A percentile compares a stretch with the other conserved stretches of the same genome.
Evolutionary conservation across 2,329 filamentous ascomycete genomes (phyloP).

Genomic region (Talaromyces sp.): DNA sequence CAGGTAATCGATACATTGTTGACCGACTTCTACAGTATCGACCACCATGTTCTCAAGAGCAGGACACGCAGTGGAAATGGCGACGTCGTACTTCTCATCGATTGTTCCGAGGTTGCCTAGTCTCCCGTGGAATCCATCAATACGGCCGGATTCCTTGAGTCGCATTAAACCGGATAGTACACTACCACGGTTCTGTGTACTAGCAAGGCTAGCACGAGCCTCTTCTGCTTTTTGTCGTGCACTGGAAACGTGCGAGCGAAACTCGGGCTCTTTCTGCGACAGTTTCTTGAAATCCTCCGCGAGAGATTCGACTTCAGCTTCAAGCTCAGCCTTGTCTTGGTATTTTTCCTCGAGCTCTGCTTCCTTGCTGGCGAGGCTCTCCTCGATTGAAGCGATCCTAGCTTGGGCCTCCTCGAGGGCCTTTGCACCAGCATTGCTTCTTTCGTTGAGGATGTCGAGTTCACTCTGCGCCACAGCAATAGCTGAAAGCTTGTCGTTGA

Average conservation of each 20-base stretch:
- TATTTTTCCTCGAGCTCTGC: constrained; percentile 72
- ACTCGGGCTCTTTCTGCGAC: constrained; percentile 69
- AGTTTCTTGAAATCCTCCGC: constrained; percentile 69
- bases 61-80: constrained; percentile 94
- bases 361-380: constrained; percentile 64
- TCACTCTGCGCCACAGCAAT: constrained; percentile 95
- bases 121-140: constrained; percentile 93
- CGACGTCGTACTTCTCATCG: constrained; percentile 88
- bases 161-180: constrained; percentile 89
- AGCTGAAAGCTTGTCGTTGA: constrained; percentile 90
- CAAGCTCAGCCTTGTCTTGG: constrained; percentile 63
- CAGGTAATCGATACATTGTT: constrained; percentile 96
- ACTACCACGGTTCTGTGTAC: constrained; percentile 86
- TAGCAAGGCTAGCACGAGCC: constrained; percentile 81
- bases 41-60: constrained; percentile 94
- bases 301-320: constrained; percentile 68
- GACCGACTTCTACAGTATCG: constrained; percentile 89
- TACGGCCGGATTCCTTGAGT: constrained; percentile 90
- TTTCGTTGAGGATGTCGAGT: constrained; percentile 83
- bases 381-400: constrained; percentile 70
- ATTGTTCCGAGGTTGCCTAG: constrained; percentile 92
- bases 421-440: constrained; percentile 78
- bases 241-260: constrained; percentile 79
- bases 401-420: constrained; percentile 76
- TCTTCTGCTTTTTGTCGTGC: constrained; percentile 94